Evolutionary conservation across 1,284 basidiomycete species (phyloP), one percentile per base, ranked within the genome.

Genomic region (Takashimella tepidaria): DNA sequence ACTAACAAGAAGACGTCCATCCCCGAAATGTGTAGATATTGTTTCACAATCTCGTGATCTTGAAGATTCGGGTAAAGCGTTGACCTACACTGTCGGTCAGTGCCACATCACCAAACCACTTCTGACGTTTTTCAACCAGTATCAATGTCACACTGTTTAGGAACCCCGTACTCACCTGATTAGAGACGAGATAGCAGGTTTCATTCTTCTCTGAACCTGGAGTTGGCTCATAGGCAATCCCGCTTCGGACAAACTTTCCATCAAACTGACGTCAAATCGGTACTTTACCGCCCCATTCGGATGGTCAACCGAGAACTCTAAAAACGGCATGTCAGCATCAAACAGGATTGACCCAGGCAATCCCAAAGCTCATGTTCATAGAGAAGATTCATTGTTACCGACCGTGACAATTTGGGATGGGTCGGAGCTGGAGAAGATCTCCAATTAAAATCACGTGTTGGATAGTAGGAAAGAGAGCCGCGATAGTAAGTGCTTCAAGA

Each of bases 341-440:
- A n/a, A n/a, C n/a, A n/a, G n/a, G n/a, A n/a, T n/a, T n/a, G n/a
- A n/a, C n/a, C n/a, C n/a, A n/a, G n/a, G n/a, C n/a, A n/a, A n/a
- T n/a, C n/a, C n/a, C n/a, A n/a, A n/a, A n/a, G n/a, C n/a, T n/a
- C n/a, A n/a, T n/a, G n/a, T n/a, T n/a, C n/a, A n/a, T n/a, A n/a
- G n/a, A n/a, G n/a, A n/a, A n/a, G n/a, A n/a, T n/a, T n/a, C n/a
- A n/a, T n/a, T n/a, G n/a, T 22, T 16, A 31, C 8, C 13, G 8
- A 37, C 31, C 68, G 57, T 81, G 87, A 24, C 81, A 84, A 52
- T 82, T 83, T 43, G 88, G 60, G 0, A 78, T 85, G 0, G 86
- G 86, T 3, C 85, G 80, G 2, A 88, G 77, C 69, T 88, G 86
- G 2, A 81, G 75, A 1, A 86, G 85, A 58, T 87, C 86, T 0